phyloP scores from a whole-genome alignment of 2,329 filamentous ascomycete species.

The Penicillium sp. region DNA sequence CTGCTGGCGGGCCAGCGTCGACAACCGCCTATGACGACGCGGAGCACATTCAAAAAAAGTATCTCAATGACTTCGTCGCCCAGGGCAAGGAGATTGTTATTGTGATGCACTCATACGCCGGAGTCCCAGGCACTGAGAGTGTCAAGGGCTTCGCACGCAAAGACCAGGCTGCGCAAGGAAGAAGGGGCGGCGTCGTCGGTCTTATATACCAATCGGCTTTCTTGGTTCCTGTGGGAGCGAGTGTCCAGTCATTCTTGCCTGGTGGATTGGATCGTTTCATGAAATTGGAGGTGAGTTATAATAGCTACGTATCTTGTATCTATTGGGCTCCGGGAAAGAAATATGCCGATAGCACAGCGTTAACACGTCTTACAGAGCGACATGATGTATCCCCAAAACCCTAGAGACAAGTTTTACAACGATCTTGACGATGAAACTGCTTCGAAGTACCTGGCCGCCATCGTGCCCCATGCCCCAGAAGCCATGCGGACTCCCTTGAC shows the following conservation, averaged over 20 bases:
- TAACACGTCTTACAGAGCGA: not conserved
- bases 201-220: constrained; percentile 28
- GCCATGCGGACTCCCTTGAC: constrained; percentile 2
- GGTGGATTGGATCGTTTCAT: not conserved
- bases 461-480: constrained; percentile 1
- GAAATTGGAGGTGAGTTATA: not conserved
- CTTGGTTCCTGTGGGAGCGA: constrained; percentile 6
- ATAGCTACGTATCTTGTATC: no score
- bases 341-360: not conserved
- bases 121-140: constrained; percentile 28
- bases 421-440: constrained; percentile 1
- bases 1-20: constrained; percentile 24
- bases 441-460: not conserved
- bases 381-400: constrained; percentile 8
- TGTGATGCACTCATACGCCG: constrained; percentile 41
- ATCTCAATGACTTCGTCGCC: constrained; percentile 23
- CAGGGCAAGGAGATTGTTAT: constrained; percentile 35
- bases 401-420: constrained; percentile 3
- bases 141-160: constrained; percentile 29
- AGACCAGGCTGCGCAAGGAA: constrained; percentile 27
- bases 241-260: not conserved
- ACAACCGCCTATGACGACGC: constrained; percentile 35
- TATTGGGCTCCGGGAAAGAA: not conserved
- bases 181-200: constrained; percentile 32
- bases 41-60: constrained; percentile 24